Evolutionary conservation across 768 basidiomycete genomes (phyloP), one percentile per base, ranked within the genome.

Genomic region (Hysterangium stoloniferum): DNA sequence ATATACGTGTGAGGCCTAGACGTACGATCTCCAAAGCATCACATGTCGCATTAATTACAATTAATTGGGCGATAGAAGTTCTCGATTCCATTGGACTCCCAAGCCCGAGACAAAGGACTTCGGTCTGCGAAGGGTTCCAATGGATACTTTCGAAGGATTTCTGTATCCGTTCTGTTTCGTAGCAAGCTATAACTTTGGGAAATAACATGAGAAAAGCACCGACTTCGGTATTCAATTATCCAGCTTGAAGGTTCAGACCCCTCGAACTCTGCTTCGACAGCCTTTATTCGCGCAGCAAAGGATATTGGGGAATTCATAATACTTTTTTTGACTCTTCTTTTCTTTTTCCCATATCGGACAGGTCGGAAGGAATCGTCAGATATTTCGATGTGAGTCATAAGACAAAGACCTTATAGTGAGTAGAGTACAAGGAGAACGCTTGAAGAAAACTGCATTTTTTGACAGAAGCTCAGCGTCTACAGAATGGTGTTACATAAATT

Each of bases 61-160:
- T 82, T 25, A 89, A 80, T 56, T 88, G 86, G 31, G 74, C 75
- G 53, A 81, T 76, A 32, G 86, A 73, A 50, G 76, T 77, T 43
- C 68, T 68, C 42, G 83, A 86, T 35, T 68, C 60, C 15, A 72
- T 67, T n/a, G 86, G 85, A 62, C 82, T 84, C 44, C 86, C 86
- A 25, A 89, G 69, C 9, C 86, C 86, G 12, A 89, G 75, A 62
- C 86, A 88, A 35, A 89, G 61, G 40, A 84, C 67, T 28, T 2
- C 12, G 5, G 47, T 38, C 62, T 42, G 51, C 52, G 66, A 54
- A 43, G 53, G 42, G 37, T 34, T 53, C 41, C 66, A 54, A 32
- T 55, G 46, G 31, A 57, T 56, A 19, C 52, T 52, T 22, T 45
- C 55, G 22, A 76, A 46, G 31, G 66, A 67, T 29, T 65, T 62